These are phyloP conservation scores for Vanrija sp. DNA, from an alignment of 1,284 basidiomycete species.

Conservation along the genomic window DNA sequence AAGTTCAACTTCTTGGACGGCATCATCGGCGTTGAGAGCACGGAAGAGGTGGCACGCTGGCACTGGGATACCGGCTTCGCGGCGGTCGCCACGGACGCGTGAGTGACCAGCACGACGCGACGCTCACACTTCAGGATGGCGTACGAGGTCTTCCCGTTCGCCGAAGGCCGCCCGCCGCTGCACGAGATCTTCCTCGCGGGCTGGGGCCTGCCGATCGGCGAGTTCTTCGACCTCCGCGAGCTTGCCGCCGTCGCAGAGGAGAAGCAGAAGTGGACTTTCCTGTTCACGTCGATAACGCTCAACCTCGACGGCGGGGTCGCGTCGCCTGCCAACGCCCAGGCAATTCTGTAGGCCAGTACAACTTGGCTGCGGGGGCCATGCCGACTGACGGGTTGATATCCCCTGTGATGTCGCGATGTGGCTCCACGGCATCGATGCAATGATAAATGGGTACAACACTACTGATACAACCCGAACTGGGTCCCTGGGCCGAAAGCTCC, in stretches of 20 bases:
- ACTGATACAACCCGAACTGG: constrained; percentile 45
- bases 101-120: constrained; percentile 12
- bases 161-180: neutral
- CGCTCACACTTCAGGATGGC: constrained; percentile 20
- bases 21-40: constrained; percentile 28
- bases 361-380: too few relatives aligned
- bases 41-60: constrained; percentile 42
- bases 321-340: constrained; percentile 50
- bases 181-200: constrained; percentile 40
- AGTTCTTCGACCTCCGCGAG: constrained; percentile 50
- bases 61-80: constrained; percentile 52
- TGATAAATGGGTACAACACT: constrained; percentile 42
- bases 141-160: constrained; percentile 28
- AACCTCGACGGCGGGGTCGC: constrained; percentile 50
- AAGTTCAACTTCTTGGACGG: constrained; percentile 9
- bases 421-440: constrained; percentile 45
- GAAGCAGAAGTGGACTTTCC: constrained; percentile 47
- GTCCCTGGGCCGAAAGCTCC: constrained; percentile 52
- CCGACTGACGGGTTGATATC: too few relatives aligned
- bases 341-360: constrained; percentile 28
- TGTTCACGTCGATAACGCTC: constrained; percentile 47
- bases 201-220: constrained; percentile 48
- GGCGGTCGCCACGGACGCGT: constrained; percentile 49
- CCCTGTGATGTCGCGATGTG: constrained; percentile 43
- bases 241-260: constrained; percentile 41